Evolutionary conservation across 345 rosid species (phyloP), one percentile per base, ranked within the genome.

Genomic region (Camelina hispida): DNA sequence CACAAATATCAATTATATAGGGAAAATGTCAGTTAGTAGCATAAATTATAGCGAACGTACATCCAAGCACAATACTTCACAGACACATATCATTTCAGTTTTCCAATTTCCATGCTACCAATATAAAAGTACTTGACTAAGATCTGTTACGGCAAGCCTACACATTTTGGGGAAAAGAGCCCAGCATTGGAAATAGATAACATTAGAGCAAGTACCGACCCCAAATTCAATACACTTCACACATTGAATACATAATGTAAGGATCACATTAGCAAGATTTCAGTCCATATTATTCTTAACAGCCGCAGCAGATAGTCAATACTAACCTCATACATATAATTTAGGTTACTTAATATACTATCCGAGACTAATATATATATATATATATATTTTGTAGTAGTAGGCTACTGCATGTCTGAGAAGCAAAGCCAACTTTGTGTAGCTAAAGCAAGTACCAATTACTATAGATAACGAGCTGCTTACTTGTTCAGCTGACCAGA

Each of bases 401-500:
- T 23, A 47, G 16, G 32, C 62, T 42, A 68, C 4, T 51, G 12
- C 18, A 75, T 51, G 42, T 50, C 34, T 17, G 38, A 56, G 57
- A 70, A 70, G 59, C 66, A 63, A 66, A 67, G n/a, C 40, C 48
- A 42, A 60, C 60, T 48, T 18, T 55, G 43, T 55, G 71, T 13
- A 9, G 40, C 40, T 37, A 37, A 37, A 37, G 11, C 40, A 37
- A 37, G 40, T 37, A 37, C 40, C 10, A 37, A 37, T 9, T 9
- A 9, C 42, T 17, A 61, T 52, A 42, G 59, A 69, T 7, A 54
- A 30, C 48, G 75, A 58, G 63, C 64, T 83, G 65, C 95, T 87
- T 70, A 90, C 98, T 72, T 89, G 88, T 82, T 94, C 97, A 11
- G 97, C 96, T 66, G 97, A 92, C 98, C 98, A 94, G 60, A 94